A percentile compares a stretch with the other conserved stretches of the same genome.
phyloP scores from a whole-genome alignment of 2,329 filamentous ascomycete genomes.

The Alternaria sp. region DNA sequence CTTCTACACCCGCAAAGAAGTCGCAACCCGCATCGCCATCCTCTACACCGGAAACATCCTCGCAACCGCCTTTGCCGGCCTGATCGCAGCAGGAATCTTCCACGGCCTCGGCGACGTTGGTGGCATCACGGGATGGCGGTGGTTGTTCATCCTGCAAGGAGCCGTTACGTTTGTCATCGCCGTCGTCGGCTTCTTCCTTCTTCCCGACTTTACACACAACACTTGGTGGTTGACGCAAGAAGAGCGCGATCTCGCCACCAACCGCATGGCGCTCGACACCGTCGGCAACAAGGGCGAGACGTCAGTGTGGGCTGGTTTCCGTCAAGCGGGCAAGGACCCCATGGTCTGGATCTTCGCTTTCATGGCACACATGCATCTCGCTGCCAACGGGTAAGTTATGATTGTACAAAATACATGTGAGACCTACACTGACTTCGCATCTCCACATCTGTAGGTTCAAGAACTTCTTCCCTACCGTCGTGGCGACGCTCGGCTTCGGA shows the following conservation, averaged over 20 bases:
- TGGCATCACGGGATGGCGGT: slow-evolving; percentile 37
- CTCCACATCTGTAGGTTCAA: slow-evolving; percentile 45
- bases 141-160: slow-evolving; percentile 45
- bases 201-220: slow-evolving; percentile 51
- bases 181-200: slow-evolving; percentile 51
- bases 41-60: slow-evolving; percentile 54
- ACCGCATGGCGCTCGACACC: slow-evolving; percentile 57
- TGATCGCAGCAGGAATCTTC: slow-evolving; percentile 53
- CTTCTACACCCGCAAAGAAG: slow-evolving; percentile 52
- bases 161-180: slow-evolving; percentile 46
- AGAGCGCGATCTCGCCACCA: slow-evolving; percentile 53
- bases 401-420: no score
- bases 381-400: slow-evolving; percentile 33
- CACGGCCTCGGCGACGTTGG: slow-evolving; percentile 33
- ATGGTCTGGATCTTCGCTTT: slow-evolving; percentile 54
- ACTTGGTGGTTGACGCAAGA: slow-evolving; percentile 57
- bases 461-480: slow-evolving; percentile 59
- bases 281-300: slow-evolving; percentile 58
- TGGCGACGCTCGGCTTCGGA: slow-evolving; percentile 61
- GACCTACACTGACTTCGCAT: no score
- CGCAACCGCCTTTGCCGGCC: slow-evolving; percentile 54
- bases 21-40: slow-evolving; percentile 62
- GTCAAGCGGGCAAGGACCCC: slow-evolving; percentile 61
- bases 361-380: slow-evolving; percentile 44
- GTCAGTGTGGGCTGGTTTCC: slow-evolving; percentile 59